Conservation (phyloP, 1,284 basidiomycete species). For the Ustilago hordei region DNA sequence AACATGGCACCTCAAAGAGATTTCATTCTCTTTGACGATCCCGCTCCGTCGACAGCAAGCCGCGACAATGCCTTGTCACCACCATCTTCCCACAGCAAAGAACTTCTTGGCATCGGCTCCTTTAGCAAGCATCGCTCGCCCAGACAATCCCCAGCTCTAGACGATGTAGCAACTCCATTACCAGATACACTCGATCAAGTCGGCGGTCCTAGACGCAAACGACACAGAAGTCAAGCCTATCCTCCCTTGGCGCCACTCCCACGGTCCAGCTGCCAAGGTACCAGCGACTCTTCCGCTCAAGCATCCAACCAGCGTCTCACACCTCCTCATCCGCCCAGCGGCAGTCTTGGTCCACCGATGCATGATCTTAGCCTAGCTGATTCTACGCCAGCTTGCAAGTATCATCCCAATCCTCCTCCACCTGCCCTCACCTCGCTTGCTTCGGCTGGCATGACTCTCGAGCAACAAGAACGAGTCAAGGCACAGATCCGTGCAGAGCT, state of each 20-base stretch:
- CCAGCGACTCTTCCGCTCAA: constrained; percentile 16
- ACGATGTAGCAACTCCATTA: constrained; percentile 30
- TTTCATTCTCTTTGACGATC: constrained; percentile 62
- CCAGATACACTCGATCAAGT: constrained; percentile 27
- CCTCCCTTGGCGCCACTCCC: constrained; percentile 20
- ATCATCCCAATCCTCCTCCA: constrained; percentile 17
- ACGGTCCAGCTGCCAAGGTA: constrained; percentile 30
- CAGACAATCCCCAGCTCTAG: constrained; percentile 44
- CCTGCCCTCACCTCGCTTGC: constrained; percentile 30
- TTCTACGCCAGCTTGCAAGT: constrained; percentile 21
- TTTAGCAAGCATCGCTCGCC: constrained; percentile 52
- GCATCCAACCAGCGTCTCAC: constrained; percentile 29
- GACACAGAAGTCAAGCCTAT: constrained; percentile 45
- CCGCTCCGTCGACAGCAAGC: constrained; percentile 9
- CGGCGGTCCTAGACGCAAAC: constrained; percentile 46
- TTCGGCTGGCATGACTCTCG: constrained; percentile 25
- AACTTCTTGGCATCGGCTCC: constrained; percentile 9
- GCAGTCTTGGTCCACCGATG: constrained; percentile 52
- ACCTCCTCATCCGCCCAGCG: constrained; percentile 39
- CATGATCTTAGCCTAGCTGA: constrained; percentile 48
- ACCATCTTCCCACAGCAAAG: constrained; percentile 8
- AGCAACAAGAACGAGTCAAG: constrained; percentile 48
- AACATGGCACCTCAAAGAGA: constrained; percentile 45
- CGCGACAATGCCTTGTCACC: constrained; percentile 6
- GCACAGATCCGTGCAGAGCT: constrained; percentile 55